Percentiles rank a stretch among this genome's conserved stretches.
phyloP scores from a whole-genome alignment of 2,329 filamentous ascomycete species.

The Penicillium sp. region DNA sequence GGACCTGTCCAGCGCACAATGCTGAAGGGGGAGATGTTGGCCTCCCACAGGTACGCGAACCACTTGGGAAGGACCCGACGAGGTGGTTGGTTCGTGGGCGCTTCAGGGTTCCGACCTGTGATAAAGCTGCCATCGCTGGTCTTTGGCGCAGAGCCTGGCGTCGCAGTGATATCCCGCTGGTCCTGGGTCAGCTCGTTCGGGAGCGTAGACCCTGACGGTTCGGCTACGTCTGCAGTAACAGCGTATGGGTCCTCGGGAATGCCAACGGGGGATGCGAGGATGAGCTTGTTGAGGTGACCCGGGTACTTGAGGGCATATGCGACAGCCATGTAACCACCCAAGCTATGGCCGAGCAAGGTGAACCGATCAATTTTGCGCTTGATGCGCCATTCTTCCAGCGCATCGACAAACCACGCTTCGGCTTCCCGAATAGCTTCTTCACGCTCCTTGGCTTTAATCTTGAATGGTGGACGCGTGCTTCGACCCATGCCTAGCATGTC shows the following conservation, averaged over 20 bases:
- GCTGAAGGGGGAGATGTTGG: constrained; percentile 93
- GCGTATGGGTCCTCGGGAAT: constrained; percentile 94
- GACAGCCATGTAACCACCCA: constrained; percentile 92
- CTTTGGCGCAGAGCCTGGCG: constrained; percentile 22
- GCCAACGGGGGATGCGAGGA: constrained; percentile 90
- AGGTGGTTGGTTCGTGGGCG: constrained; percentile 48
- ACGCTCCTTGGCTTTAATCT: constrained; percentile 76
- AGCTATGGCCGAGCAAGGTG: constrained; percentile 86
- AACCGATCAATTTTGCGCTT: constrained; percentile 88
- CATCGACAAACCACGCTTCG: constrained; percentile 94
- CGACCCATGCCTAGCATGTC: constrained; percentile 95
- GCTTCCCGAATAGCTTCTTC: constrained; percentile 82
- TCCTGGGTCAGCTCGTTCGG: constrained; percentile 79
- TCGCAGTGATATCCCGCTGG: constrained; percentile 50
- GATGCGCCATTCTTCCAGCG: constrained; percentile 92
- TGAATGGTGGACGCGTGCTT: constrained; percentile 79
- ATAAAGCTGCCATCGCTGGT: constrained; percentile 57
- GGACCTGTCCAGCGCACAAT: constrained; percentile 86
- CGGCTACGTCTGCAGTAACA: constrained; percentile 75
- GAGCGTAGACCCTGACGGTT: constrained; percentile 70
- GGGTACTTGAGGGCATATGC: constrained; percentile 97
- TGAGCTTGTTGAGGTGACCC: constrained; percentile 90
- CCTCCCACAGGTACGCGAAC: constrained; percentile 93
- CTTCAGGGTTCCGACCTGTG: constrained; percentile 43
- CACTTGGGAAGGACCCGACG: constrained; percentile 72